Evolutionary conservation across 352 stramenopile genomes (phyloP), one percentile per base, ranked within the genome.

Genomic region (Globisporangium ultimum): DNA sequence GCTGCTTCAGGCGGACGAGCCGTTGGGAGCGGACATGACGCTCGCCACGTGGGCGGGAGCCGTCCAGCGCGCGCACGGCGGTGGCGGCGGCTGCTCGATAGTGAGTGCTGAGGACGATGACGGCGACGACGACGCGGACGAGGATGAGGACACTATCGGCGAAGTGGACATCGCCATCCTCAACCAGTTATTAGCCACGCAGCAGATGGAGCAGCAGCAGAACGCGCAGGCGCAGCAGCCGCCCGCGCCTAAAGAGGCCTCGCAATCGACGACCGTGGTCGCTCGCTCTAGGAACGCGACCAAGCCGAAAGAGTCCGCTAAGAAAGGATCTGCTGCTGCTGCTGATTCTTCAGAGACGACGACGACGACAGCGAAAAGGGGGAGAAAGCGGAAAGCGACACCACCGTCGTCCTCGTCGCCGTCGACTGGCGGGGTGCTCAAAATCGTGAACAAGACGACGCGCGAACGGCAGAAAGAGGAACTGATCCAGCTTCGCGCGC

Each of bases 391-490:
- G n/a, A 5, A 18, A 57, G 47, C 20, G 36, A 21, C 28, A 5
- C 5, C 24, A 3, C 32, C 45, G 20, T 28, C 40, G 12, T 0
- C 20, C 0, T 21, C 36, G 36, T 2, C n/a, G 2, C 2, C 49
- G 17, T 1, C 32, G 0, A 2, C 32, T 6, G 38, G 36, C 28
- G 49, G 56, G 3, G 48, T 46, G 40, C 24, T 63, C n/a, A 24
- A 51, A 42, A 52, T 63, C 57, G 48, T 32, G 14, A 48, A 51
- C 36, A 63, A 63, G 14, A 54, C 51, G 22, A 62, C 57, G 4
- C 63, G 67, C 28, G 58, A 70, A 48, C 59, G 68, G 4, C 53
- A 67, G 20, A 65, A 66, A 20, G 55, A 67, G 17, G 72, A 77
- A 52, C 55, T 81, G 6, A 52, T 56, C 12, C 63, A 70, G 43